Percentiles rank a stretch among this genome's conserved stretches.
Conservation (phyloP, 768 basidiomycete genomes). For the Tricholoma matsutake region DNA sequence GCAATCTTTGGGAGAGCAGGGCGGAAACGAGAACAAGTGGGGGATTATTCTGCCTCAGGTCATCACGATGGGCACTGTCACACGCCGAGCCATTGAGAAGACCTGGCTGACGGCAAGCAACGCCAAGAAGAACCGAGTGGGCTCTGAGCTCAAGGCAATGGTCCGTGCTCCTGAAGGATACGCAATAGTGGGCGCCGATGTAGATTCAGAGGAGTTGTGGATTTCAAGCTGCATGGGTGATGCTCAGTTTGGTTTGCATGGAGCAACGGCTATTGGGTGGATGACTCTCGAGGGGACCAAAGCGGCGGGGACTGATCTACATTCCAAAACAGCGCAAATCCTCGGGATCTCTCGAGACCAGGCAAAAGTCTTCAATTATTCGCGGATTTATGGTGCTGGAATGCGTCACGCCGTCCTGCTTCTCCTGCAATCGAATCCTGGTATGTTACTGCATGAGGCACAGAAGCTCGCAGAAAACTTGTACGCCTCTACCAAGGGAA, state of each 20-base stretch:
- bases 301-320: slow-evolving; percentile 89
- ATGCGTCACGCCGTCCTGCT: slow-evolving; percentile 91
- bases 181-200: slow-evolving; percentile 95
- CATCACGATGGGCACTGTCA: slow-evolving; percentile 98
- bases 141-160: slow-evolving; percentile 98
- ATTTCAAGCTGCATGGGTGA: slow-evolving; percentile 99
- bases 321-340: slow-evolving; percentile 94
- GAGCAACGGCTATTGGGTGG: slow-evolving; percentile 96
- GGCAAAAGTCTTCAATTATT: slow-evolving; percentile 99
- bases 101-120: slow-evolving; percentile 99
- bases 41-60: slow-evolving; percentile 96
- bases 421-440: slow-evolving; percentile 79
- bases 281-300: slow-evolving; percentile 99
- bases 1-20: slow-evolving; percentile 11
- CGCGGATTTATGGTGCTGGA: slow-evolving; percentile 97
- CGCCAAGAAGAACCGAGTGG: slow-evolving; percentile 96
- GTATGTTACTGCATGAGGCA: slow-evolving; percentile 75
- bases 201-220: slow-evolving; percentile 99
- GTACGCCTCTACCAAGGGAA: slow-evolving; percentile 92
- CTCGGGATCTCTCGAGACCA: slow-evolving; percentile 90
- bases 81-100: slow-evolving; percentile 94
- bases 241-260: slow-evolving; percentile 95
- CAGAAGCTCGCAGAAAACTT: slow-evolving; percentile 78
- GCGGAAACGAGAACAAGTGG: slow-evolving; percentile 47
- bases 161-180: slow-evolving; percentile 92